Evolutionary conservation across 805 yeast species (phyloP), one percentile per base, ranked within the genome.

Genomic region (Myxozyma mucilagina): DNA sequence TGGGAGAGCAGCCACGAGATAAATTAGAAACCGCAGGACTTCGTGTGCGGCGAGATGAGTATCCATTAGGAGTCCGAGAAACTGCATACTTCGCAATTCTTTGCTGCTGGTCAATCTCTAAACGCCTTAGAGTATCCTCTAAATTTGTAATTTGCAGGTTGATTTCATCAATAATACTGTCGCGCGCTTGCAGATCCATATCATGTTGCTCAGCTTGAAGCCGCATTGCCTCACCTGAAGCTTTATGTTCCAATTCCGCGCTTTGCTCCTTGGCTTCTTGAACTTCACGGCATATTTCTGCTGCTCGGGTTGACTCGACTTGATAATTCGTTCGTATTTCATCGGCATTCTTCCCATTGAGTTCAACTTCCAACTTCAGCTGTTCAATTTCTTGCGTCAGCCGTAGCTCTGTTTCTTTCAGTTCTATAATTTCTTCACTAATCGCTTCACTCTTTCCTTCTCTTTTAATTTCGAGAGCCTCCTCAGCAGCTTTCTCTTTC

Each of bases 311-410:
- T 1, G 74, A 68, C 7, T 73, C 73, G 47, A 62, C 59, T 57
- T 73, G 74, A 58, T 66, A 71, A 42, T 68, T 70, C 24, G 49
- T 57, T 29, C 70, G 70, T 69, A 69, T 86, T 72, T 87, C 89
- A 54, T 77, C 82, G 45, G 79, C 80, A 67, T 89, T 96, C 38
- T 82, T 83, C 1, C 72, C 70, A 49, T 78, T 77, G 5, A 85
- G 77, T 31, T 79, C 79, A 1, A 80, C 69, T 60, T 79, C 79
- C 13, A 75, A 72, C 20, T 80, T 73, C 50, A 80, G 72, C 32
- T 73, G 77, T 32, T 38, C 55, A 29, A n/a, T 39, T 39, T 56
- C 76, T 4, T 78, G 78, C 60, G 80, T 78, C 44, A 86, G 68
- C 10, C 78, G 77, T 69, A 79, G 74, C 16, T 79, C 78, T 60